Conservation (phyloP, 768 basidiomycete genomes). For the Paxillus rubicundulus region DNA sequence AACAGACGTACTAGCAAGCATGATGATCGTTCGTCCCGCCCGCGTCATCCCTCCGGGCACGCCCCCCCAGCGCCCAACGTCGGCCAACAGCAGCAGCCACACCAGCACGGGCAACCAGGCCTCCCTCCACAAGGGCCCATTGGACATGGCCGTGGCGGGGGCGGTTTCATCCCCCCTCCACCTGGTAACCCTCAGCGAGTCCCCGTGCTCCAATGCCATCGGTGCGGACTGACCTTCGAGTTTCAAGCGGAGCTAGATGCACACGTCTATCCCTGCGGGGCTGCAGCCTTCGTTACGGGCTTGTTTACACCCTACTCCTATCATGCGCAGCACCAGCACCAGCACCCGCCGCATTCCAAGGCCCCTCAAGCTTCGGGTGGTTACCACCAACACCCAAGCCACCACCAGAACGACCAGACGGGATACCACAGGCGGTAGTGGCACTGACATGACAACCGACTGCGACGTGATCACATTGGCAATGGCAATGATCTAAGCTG, state of each 20-base stretch:
- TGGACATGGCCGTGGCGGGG: not conserved
- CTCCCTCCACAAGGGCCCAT: not conserved
- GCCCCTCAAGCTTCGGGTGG: not conserved
- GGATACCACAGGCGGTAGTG: not conserved
- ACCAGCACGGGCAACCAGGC: not conserved
- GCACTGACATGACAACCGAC: not conserved
- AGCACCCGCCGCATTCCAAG: not conserved
- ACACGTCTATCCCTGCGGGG: constrained; percentile 16
- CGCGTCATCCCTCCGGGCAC: not conserved
- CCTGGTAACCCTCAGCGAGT: not conserved
- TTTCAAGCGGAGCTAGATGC: constrained; percentile 7
- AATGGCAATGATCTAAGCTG: not conserved
- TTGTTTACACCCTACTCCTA: constrained; percentile 10
- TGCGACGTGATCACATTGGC: not conserved
- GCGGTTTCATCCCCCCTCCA: constrained; percentile 3
- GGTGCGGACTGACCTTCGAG: constrained; percentile 9
- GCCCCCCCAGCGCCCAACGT: not conserved
- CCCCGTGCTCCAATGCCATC: constrained; percentile 6
- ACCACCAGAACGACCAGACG: not conserved
- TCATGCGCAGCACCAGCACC: not conserved
- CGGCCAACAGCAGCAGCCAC: not conserved
- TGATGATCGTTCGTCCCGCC: not conserved
- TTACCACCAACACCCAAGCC: not conserved
- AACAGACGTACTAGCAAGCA: constrained; percentile 1
- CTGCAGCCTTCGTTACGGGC: constrained; percentile 7